Percentiles rank a stretch among this genome's conserved stretches.
Evolutionary conservation across 768 basidiomycete genomes (phyloP).

Genomic region (Amanita rimosa): DNA sequence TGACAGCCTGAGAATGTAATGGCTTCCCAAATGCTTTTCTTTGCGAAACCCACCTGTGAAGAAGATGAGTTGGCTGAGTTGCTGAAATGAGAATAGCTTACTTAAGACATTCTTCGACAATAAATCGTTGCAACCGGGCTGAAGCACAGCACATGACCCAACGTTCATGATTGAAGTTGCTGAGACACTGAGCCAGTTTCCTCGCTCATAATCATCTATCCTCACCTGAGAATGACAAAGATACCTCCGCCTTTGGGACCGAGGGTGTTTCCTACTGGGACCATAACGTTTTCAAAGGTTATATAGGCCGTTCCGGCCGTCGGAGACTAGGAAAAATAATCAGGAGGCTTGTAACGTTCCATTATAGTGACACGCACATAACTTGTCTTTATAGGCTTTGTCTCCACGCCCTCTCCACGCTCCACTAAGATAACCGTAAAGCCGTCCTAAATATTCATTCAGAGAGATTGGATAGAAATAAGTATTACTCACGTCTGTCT

Average conservation of each 20-base stretch:
- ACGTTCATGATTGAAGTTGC: constrained; percentile 92
- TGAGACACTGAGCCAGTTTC: constrained; percentile 13
- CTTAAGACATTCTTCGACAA: constrained; percentile 46
- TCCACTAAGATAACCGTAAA: constrained; percentile 84
- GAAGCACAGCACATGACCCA: constrained; percentile 83
- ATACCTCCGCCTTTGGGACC: constrained; percentile 68
- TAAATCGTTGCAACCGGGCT: constrained; percentile 52
- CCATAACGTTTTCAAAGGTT: constrained; percentile 72
- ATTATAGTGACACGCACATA: constrained; percentile 19
- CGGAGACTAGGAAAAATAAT: constrained; percentile 34
- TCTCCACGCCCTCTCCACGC: constrained; percentile 72
- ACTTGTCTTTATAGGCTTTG: constrained; percentile 74
- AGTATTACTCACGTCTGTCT: constrained; percentile 31
- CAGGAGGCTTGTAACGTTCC: neutral
- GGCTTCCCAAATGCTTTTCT: constrained; percentile 88
- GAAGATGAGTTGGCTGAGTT: constrained; percentile 1
- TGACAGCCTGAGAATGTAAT: constrained; percentile 73
- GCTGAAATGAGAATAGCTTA: constrained; percentile 11
- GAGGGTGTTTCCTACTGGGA: constrained; percentile 76
- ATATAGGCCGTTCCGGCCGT: constrained; percentile 76
- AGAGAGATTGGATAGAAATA: neutral
- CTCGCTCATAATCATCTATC: constrained; percentile 1
- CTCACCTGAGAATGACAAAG: constrained; percentile 36
- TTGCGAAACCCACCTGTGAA: constrained; percentile 67
- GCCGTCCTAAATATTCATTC: constrained; percentile 28